Conservation (phyloP, 768 basidiomycete species). For the Rhizopogon vinicolor region DNA sequence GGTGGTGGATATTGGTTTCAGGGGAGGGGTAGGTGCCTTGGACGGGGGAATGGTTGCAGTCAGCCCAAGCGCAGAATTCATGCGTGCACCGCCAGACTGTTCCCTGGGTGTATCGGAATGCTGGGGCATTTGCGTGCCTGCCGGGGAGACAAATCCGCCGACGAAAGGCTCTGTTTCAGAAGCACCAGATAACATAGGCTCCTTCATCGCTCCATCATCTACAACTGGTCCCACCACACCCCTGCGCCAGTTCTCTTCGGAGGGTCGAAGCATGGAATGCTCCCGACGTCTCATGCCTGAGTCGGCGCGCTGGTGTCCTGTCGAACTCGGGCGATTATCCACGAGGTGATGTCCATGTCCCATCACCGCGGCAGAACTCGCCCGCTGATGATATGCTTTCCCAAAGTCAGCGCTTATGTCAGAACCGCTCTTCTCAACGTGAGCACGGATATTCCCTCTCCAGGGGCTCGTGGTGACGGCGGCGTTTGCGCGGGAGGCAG, state of each 20-base stretch:
- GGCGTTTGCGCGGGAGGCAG: constrained; percentile 17
- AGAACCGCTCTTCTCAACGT: constrained; percentile 12
- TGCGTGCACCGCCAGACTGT: not conserved
- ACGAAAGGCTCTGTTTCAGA: not conserved
- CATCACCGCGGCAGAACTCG: not conserved
- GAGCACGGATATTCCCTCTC: constrained; percentile 1
- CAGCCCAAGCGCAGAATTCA: not conserved
- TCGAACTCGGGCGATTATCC: constrained; percentile 1
- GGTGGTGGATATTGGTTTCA: no score
- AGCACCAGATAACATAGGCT: not conserved
- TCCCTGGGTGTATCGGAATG: not conserved
- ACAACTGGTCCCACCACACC: not conserved
- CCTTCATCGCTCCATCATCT: no score
- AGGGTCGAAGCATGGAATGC: not conserved
- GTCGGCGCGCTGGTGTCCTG: not conserved
- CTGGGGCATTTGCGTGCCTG: not conserved
- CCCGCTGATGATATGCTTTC: constrained; percentile 1
- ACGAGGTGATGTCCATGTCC: not conserved
- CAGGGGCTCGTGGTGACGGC: not conserved
- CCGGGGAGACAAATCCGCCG: not conserved
- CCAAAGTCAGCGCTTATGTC: constrained; percentile 13
- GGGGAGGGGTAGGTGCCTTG: not conserved
- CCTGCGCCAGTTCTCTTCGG: constrained; percentile 2
- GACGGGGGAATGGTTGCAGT: no score
- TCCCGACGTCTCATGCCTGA: not conserved